Evolutionary conservation across 164 flowering plant species (phyloP).

Genomic region (Stephania yunnanensis): DNA sequence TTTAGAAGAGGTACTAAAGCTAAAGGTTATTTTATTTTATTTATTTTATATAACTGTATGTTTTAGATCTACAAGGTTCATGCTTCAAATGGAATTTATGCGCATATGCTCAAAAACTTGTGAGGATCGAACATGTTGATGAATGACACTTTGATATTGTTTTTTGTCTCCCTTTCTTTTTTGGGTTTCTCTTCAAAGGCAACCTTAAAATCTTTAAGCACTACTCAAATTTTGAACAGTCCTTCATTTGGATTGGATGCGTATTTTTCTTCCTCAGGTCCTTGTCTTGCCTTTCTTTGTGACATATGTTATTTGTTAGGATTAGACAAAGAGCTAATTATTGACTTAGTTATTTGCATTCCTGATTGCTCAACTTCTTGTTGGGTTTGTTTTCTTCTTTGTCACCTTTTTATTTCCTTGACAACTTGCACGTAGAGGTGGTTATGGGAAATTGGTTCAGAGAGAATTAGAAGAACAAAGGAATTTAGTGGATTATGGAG

Average conservation of each 20-base stretch:
- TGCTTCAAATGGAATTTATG: too few species aligned
- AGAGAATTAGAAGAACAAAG: slow-evolving; percentile 88
- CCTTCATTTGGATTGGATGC: not conserved
- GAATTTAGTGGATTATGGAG: slow-evolving; percentile 88
- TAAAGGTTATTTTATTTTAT: too few species aligned
- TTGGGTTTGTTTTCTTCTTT: not conserved
- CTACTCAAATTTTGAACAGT: not conserved
- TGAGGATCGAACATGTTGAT: too few species aligned
- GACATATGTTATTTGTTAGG: not conserved
- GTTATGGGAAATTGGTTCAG: slow-evolving; percentile 95
- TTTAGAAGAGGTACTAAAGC: too few species aligned
- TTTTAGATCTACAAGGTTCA: too few species aligned
- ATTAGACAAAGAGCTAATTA: not conserved
- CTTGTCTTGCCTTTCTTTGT: not conserved
- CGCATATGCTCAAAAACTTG: too few species aligned
- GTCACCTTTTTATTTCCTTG: slow-evolving; percentile 29
- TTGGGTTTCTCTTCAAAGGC: too few species aligned
- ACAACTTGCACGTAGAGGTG: slow-evolving; percentile 81
- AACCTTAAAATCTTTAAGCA: too few species aligned
- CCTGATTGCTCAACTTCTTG: not conserved
- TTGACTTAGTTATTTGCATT: not conserved
- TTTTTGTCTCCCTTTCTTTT: too few species aligned
- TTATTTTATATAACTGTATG: too few species aligned
- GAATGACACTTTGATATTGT: too few species aligned
- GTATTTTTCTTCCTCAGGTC: not conserved